A percentile compares a stretch with the other conserved stretches of the same genome.
phyloP scores from a whole-genome alignment of 164 flowering plant species.

The Platanus orientalis region DNA sequence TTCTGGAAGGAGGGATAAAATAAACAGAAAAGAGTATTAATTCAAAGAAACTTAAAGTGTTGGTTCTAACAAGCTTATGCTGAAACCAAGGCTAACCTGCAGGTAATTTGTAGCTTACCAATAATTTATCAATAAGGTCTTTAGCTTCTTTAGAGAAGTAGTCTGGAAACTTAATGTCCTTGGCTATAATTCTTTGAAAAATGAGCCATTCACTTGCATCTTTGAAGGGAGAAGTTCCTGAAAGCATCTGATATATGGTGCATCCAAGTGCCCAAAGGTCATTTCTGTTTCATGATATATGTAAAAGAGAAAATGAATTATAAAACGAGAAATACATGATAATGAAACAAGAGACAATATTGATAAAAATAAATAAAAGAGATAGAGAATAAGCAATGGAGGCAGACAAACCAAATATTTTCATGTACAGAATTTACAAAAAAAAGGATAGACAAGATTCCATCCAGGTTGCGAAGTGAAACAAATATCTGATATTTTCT shows the following conservation, averaged over 20 bases:
- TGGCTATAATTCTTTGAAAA: conserved; percentile 91
- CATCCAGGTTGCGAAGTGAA: background rate
- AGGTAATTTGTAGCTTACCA: conserved; percentile 46
- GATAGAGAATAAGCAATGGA: too few relatives aligned
- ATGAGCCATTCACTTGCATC: conserved; percentile 99
- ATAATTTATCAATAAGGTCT: conserved; percentile 79
- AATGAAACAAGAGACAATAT: too few relatives aligned
- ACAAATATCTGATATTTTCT: background rate
- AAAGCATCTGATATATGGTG: conserved; percentile 99
- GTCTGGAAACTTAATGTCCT: conserved; percentile 83
- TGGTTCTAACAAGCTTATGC: background rate
- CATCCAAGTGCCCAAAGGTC: conserved; percentile 99
- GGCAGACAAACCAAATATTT: background rate
- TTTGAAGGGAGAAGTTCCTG: conserved; percentile 97
- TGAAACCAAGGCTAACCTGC: background rate
- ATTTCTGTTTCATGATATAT: conserved; percentile 56
- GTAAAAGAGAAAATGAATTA: conserved; percentile 14
- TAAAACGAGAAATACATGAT: too few relatives aligned
- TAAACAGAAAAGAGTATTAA: background rate
- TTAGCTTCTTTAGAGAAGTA: conserved; percentile 79
- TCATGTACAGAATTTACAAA: background rate
- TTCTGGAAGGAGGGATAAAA: too few relatives aligned
- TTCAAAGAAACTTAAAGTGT: background rate
- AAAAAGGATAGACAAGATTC: background rate
- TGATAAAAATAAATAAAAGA: background rate